These are phyloP conservation scores for Echinochloa phyllopogon DNA, from an alignment of 176 grass and related monocot species.

Conservation along the genomic window DNA sequence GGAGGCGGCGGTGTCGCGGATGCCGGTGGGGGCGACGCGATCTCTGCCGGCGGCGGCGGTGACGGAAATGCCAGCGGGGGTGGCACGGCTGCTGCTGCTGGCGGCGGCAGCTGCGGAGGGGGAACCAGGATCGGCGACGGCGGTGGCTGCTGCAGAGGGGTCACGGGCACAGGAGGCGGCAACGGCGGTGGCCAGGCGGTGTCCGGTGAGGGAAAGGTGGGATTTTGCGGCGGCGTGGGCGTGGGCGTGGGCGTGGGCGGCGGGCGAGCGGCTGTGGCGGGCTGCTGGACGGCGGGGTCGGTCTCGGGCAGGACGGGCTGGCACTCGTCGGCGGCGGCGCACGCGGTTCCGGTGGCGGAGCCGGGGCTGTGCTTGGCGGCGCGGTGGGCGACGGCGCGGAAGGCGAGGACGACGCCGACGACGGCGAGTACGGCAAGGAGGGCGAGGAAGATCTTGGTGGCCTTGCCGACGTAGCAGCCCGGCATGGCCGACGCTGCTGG, in stretches of 20 bases:
- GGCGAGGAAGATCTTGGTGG: slow-evolving; percentile 89
- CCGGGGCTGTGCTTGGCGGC: slow-evolving; percentile 29
- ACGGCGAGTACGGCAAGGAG: slow-evolving; percentile 60
- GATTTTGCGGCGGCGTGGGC: slow-evolving; percentile 32
- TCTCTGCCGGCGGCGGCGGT: slow-evolving; percentile 1
- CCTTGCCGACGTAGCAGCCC: slow-evolving; percentile 89
- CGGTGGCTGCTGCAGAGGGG: not conserved
- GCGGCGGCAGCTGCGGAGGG: not conserved
- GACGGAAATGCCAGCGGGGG: slow-evolving; percentile 1
- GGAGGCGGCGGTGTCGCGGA: not conserved
- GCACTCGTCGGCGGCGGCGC: slow-evolving; percentile 34
- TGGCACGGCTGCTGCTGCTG: not conserved
- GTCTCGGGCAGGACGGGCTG: slow-evolving; percentile 45
- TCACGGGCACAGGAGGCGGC: not conserved
- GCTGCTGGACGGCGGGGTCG: slow-evolving; percentile 7
- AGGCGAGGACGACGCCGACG: slow-evolving; percentile 60
- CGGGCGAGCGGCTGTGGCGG: slow-evolving; percentile 9
- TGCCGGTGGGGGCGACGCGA: slow-evolving; percentile 17
- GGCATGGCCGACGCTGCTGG: slow-evolving; percentile 34
- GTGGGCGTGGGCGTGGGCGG: slow-evolving; percentile 34
- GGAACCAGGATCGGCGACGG: not conserved
- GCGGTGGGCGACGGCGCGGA: slow-evolving; percentile 53
- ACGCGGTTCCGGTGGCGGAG: slow-evolving; percentile 6
- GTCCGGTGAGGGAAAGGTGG: slow-evolving; percentile 34
- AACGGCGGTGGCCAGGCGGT: slow-evolving; percentile 15